These are phyloP conservation scores for Beauveria medogensis DNA, from an alignment of 2,329 filamentous ascomycete genomes.

Conservation along the genomic window DNA sequence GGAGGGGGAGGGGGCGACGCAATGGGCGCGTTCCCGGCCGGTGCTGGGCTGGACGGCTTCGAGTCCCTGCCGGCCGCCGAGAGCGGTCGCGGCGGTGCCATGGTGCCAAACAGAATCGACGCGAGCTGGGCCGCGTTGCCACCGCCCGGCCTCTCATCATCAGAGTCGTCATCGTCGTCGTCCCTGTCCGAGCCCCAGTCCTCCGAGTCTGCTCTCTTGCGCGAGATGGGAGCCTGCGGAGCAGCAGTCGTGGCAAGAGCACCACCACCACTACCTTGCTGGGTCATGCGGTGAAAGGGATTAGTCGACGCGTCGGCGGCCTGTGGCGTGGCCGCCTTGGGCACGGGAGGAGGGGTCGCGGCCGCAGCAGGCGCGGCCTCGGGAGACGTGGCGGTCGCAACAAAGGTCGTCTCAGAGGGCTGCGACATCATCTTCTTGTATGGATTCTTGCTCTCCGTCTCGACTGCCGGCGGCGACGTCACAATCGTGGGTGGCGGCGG, in stretches of 20 bases:
- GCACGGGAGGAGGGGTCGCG: conserved; percentile 23
- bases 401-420: conserved; percentile 44
- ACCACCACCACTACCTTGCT: conserved; percentile 32
- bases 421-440: conserved; percentile 87
- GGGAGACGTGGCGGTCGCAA: conserved; percentile 33
- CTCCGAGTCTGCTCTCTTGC: conserved; percentile 54
- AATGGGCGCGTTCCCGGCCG: conserved; percentile 31
- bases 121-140: conserved; percentile 85
- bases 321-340: conserved; percentile 29
- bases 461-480: conserved; percentile 43
- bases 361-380: conserved; percentile 30
- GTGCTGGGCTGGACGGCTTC: conserved; percentile 30
- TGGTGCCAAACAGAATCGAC: conserved; percentile 91
- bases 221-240: conserved; percentile 43
- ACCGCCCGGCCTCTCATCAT: conserved; percentile 71
- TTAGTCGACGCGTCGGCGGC: conserved; percentile 71
- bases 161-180: conserved; percentile 55
- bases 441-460: conserved; percentile 83
- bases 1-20: conserved; percentile 31
- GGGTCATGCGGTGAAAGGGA: conserved; percentile 83
- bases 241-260: conserved; percentile 27
- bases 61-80: conserved; percentile 71
- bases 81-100: conserved; percentile 84
- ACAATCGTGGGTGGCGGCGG: conserved; percentile 43
- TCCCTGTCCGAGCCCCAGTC: conserved; percentile 73